Evolutionary conservation across 2,329 filamentous ascomycete species (phyloP), one percentile per base, ranked within the genome.

Genomic region (Graphilbum ipis-grandicollis): DNA sequence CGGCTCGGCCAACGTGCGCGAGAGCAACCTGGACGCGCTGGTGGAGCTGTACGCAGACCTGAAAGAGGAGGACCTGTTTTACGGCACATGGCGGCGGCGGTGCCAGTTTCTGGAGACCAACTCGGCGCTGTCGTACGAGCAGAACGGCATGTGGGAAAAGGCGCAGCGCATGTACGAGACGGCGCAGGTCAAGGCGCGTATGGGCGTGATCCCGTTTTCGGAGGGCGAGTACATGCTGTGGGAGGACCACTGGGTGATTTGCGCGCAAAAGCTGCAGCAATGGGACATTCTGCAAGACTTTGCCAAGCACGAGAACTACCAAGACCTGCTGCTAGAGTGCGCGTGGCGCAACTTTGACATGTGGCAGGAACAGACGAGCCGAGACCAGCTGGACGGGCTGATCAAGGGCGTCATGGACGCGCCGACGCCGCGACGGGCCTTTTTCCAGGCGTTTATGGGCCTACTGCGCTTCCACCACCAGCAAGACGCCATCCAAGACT

Each of bases 121-220:
- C 52, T 84, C 90, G 13, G 90, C 86, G 2, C 64, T 99, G 8
- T 98, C 90, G 0, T 98, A 94, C 48, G 92, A 99, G 59, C 92
- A 99, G 53, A 93, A 93, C 48, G 90, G 90, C 34, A 93, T 96
- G 72, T 98, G 90, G 92, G 90, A 98, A 50, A 96, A 96, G 58
- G 86, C 92, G 1, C 92, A 98, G 58, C 81, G 82, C 50, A 79
- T 94, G 62, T 98, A 96, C 55, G 90, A 99, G 56, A 79, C 79
- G 39, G 90, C 92, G 0, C 92, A 98, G 56, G 84, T 98, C 54
- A 98, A 96, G 56, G 90, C 92, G 32, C 75, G 92, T 33, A 96
- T 88, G 1, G 90, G 86, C 36, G 83, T 88, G n/a, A 75, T 96
- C 42, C 88, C 90, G 0, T 96, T 94, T 56, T 93, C 88, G 1